phyloP scores from a whole-genome alignment of 352 stramenopile genomes.

The Globisporangium echinulatum region DNA sequence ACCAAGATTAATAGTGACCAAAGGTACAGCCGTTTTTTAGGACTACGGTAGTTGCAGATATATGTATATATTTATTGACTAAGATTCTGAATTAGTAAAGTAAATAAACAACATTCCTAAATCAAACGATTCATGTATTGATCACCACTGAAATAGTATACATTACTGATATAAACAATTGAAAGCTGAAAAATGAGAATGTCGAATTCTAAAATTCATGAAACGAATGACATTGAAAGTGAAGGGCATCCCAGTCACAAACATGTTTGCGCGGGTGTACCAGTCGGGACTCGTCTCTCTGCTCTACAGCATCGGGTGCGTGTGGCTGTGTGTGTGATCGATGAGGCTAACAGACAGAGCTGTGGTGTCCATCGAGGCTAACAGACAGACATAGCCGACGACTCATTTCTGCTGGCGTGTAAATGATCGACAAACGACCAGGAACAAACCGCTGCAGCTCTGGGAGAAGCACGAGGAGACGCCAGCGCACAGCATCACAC shows the following conservation, averaged over 20 bases:
- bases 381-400: neutral
- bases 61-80: no score
- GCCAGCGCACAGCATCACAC: constrained; percentile 20
- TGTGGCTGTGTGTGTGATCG: constrained; percentile 1
- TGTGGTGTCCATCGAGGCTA: neutral
- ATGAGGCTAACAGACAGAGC: no score
- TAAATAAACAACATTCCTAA: no score
- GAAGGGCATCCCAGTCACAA: neutral
- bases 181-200: no score
- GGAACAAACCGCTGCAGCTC: constrained; percentile 47
- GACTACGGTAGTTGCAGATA: no score
- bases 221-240: no score
- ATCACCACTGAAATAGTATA: neutral
- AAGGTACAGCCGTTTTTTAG: no score
- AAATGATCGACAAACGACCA: constrained; percentile 4
- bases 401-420: no score
- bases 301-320: constrained; percentile 58
- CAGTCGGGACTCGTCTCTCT: constrained; percentile 51
- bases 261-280: constrained; percentile 45
- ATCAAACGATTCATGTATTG: neutral
- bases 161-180: no score
- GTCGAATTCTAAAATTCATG: no score
- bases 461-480: constrained; percentile 46
- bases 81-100: no score
- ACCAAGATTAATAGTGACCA: no score